phyloP scores from a whole-genome alignment of 345 rosid species.

The Erucastrum elatum region DNA sequence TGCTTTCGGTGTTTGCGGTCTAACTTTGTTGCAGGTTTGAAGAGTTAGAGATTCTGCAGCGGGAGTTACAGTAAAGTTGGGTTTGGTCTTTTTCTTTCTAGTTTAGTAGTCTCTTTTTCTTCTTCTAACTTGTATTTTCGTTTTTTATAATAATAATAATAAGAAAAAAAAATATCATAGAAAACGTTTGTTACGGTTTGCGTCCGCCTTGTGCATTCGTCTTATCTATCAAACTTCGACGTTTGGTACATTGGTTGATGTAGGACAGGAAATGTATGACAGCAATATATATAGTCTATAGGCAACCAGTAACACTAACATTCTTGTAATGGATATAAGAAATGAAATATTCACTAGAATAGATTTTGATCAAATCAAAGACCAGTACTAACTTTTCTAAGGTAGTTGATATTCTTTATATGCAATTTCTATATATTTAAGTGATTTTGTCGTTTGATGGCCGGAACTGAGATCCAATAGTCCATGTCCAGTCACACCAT shows the following conservation, averaged over 20 bases:
- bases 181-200: constrained; percentile 33
- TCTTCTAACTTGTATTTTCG: no score
- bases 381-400: background rate
- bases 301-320: constrained; percentile 20
- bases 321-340: constrained; percentile 6
- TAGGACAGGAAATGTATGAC: background rate
- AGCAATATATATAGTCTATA: background rate
- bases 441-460: background rate
- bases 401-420: background rate
- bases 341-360: background rate
- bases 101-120: no score
- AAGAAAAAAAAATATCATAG: no score
- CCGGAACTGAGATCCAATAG: constrained; percentile 13
- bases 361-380: constrained; percentile 21
- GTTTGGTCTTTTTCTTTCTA: no score
- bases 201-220: constrained; percentile 39
- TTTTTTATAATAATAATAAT: no score
- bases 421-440: background rate
- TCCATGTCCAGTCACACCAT: constrained; percentile 2
- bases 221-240: background rate
- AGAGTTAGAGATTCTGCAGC: no score
- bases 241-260: background rate
- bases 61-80: no score
- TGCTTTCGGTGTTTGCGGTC: no score
- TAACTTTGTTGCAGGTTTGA: no score